Conservation (phyloP, 2,329 filamentous ascomycete species). For the Diaporthe sp. region DNA sequence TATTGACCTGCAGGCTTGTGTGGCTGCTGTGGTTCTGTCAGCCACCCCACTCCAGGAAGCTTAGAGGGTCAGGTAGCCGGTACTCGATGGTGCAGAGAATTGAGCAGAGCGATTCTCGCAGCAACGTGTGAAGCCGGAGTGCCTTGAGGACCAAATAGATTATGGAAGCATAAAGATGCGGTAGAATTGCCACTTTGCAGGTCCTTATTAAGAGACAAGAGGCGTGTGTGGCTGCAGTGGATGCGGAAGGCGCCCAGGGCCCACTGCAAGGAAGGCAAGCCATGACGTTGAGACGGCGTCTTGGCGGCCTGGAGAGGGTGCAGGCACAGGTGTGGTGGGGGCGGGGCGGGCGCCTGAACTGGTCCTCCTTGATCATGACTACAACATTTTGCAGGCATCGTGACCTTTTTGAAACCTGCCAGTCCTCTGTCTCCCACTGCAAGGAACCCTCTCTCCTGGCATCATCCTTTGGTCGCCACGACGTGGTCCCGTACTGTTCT, state of each 20-base stretch:
- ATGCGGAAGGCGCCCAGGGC: not conserved
- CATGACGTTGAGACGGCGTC: constrained; percentile 22
- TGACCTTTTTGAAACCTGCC: constrained; percentile 8
- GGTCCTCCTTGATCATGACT: constrained; percentile 3
- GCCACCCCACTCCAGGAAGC: not conserved
- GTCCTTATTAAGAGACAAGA: not conserved
- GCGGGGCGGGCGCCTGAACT: constrained; percentile 16
- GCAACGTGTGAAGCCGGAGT: not conserved
- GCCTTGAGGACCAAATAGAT: not conserved
- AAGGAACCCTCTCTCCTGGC: not conserved
- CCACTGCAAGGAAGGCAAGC: not conserved
- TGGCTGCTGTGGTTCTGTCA: not conserved
- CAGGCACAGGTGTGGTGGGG: constrained; percentile 14
- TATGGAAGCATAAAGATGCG: not conserved
- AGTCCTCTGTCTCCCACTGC: not conserved
- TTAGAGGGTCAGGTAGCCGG: not conserved
- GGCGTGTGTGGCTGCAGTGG: not conserved
- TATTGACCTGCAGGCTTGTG: not conserved
- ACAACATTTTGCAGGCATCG: constrained; percentile 23
- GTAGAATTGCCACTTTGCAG: not conserved
- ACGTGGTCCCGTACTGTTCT: not conserved
- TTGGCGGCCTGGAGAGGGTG: constrained; percentile 19
- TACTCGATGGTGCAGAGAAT: not conserved
- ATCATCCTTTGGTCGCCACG: not conserved
- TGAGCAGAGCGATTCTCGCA: not conserved